Percentiles rank a stretch among this genome's conserved stretches.
These are phyloP conservation scores for Alternaria novae-zelandiae DNA, from an alignment of 2,329 filamentous ascomycete genomes.

Conservation along the genomic window DNA sequence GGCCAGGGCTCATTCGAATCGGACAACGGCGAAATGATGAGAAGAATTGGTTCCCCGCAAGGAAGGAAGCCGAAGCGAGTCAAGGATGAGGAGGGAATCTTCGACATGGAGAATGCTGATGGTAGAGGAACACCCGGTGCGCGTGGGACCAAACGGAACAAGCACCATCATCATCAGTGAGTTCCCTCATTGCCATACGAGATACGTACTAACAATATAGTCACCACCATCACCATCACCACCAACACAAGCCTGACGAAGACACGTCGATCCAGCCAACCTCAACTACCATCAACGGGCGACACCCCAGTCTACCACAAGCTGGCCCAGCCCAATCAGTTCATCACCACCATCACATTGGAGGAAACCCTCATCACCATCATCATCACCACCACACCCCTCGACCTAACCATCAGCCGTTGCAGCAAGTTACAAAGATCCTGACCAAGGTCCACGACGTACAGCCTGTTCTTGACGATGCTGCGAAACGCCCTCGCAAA, in stretches of 20 bases:
- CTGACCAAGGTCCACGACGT: conserved; percentile 66
- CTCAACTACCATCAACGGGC: conserved; percentile 29
- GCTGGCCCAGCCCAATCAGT: conserved; percentile 35
- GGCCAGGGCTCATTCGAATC: conserved; percentile 34
- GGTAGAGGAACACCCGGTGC: conserved; percentile 67
- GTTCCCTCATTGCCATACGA: conserved; percentile 27
- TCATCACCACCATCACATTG: conserved; percentile 50
- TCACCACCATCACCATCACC: conserved; percentile 64
- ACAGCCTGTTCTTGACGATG: conserved; percentile 69
- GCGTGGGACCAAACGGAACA: conserved; percentile 71
- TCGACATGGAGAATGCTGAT: conserved; percentile 69
- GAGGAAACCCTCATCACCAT: conserved; percentile 45
- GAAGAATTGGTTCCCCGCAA: conserved; percentile 47
- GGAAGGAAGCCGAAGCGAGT: conserved; percentile 62
- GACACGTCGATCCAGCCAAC: conserved; percentile 45
- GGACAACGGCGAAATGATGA: conserved; percentile 38
- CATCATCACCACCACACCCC: conserved; percentile 42
- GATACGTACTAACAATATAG: conserved; percentile 43
- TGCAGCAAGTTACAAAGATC: conserved; percentile 58
- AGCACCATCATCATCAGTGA: conserved; percentile 68
- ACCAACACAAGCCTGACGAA: conserved; percentile 62
- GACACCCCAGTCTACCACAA: conserved; percentile 38
- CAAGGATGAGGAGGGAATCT: conserved; percentile 75
- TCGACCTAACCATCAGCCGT: conserved; percentile 28
- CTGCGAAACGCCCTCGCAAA: conserved; percentile 72